Evolutionary conservation across 805 yeast genomes (phyloP), one percentile per base, ranked within the genome.

Genomic region (Hemisphaericaspora nanyangensis): DNA sequence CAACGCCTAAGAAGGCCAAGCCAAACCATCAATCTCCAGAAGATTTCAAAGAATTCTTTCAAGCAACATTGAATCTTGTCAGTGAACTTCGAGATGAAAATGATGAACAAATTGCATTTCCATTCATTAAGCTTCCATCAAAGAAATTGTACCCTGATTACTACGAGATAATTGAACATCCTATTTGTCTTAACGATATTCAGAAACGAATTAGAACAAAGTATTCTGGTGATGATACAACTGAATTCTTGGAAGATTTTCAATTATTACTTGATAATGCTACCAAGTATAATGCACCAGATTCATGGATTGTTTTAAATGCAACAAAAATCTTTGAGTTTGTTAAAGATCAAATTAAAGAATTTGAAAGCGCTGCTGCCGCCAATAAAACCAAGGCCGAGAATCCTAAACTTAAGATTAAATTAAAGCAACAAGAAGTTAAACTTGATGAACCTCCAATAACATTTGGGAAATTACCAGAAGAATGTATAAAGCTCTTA

Each of bases 251-350:
- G 31, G 59, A 36, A 11, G 73, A 68, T 46, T 65, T 68, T 49
- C 50, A 56, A 43, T 51, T 58, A 35, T 48, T 68, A 40, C 47
- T 58, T 22, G 67, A 61, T 41, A 68, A 68, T 44, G 73, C 74
- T 7, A 53, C 54, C 29, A 53, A 53, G 28, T 68, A 65, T 51
- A 68, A 68, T 48, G 70, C 64, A 44, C 67, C 71, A 1, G 63
- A 56, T 15, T 65, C 71, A 7, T 65, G 78, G 54, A 82, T 88
- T 37, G 91, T 85, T 1, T 67, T 66, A 31, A 85, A 84, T 55
- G 82, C 95, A 2, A 56, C 60, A 12, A 68, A 65, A 40, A 74
- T 87, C 34, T 68, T 67, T 35, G 72, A 77, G 17, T 77, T 73
- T 50, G 86, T 84, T 11, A 62, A 70, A 35, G 72, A 74, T 20